Evolutionary conservation across 306 rosid genomes (phyloP), one percentile per base, ranked within the genome.

Genomic region (Cucumis hystrix): DNA sequence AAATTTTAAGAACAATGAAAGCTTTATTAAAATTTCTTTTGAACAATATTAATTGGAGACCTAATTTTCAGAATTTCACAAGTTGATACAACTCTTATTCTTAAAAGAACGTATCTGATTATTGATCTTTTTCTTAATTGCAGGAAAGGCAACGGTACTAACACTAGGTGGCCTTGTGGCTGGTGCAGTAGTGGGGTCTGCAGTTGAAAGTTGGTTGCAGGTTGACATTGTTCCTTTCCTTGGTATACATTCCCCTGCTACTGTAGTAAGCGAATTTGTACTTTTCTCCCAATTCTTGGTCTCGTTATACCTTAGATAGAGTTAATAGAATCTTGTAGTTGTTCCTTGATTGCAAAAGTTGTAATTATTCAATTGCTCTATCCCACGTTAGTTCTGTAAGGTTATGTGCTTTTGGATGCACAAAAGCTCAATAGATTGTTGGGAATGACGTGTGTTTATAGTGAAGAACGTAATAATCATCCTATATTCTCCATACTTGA

Each of bases 171-270:
- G 99, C 78, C 97, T 95, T 51, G 85, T 91, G 57, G 92, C 91
- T 20, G 97, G 99, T 3, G 99, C 97, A 0, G 96, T 89, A 57
- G 96, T 92, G 75, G 99, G 99, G 41, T 92, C 99, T 73, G 90
- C 85, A 13, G 90, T 95, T 75, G 99, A 95, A 88, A 92, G 81
- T 85, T 95, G 93, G 97, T 85, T 95, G 85, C 99, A 95, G 83
- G 99, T 95, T 37, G 99, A 95, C 83, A 74, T 95, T 76, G 96
- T 95, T 82, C 99, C 99, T 45, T 91, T 95, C 85, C 89, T 95
- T 68, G 99, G 97, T 79, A 82, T 95, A 77, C 93, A 87, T 84
- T 92, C 96, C 77, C 99, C 99, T 83, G 99, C 97, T 78, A 91
- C 97, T 61, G 90, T 95, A 81, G 89, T 92, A 72, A 86, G 91